phyloP scores from a whole-genome alignment of 2,329 filamentous ascomycete species.

The Fusarium odoratissimum region DNA sequence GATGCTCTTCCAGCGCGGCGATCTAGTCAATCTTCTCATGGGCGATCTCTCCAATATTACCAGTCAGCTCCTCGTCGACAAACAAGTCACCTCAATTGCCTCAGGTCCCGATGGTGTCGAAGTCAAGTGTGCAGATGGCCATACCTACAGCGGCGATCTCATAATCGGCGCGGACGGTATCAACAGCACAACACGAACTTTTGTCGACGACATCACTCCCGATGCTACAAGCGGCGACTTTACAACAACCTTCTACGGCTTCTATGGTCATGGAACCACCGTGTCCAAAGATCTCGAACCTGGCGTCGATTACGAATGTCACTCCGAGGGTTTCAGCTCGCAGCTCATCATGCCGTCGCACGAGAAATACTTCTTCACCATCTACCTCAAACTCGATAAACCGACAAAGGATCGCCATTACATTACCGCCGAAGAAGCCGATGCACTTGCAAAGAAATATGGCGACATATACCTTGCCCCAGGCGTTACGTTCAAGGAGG shows the following conservation, averaged over 20 bases:
- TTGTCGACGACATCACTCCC: background rate
- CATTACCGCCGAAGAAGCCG: constrained; percentile 10
- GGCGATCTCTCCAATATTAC: constrained; percentile 6
- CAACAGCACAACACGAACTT: constrained; percentile 21
- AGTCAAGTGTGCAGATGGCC: constrained; percentile 31
- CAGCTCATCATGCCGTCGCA: constrained; percentile 26
- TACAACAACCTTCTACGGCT: constrained; percentile 22
- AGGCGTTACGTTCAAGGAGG: constrained; percentile 3
- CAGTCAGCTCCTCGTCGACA: constrained; percentile 12
- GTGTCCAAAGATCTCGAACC: background rate
- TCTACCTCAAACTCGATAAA: constrained; percentile 17
- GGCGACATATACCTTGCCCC: background rate
- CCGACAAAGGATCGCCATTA: background rate
- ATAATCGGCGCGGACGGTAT: constrained; percentile 36
- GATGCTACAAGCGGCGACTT: constrained; percentile 1
- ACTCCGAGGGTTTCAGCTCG: constrained; percentile 10
- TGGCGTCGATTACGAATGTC: constrained; percentile 19
- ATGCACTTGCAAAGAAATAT: constrained; percentile 7
- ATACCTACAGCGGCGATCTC: constrained; percentile 16
- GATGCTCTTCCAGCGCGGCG: constrained; percentile 33
- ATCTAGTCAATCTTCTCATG: constrained; percentile 27
- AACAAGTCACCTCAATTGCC: constrained; percentile 15
- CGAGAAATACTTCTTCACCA: constrained; percentile 21
- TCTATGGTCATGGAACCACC: constrained; percentile 12
- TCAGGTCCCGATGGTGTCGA: background rate